Evolutionary conservation across 176 grass and related monocot genomes (phyloP).

Genomic region (Miscanthus lutarioriparius): DNA sequence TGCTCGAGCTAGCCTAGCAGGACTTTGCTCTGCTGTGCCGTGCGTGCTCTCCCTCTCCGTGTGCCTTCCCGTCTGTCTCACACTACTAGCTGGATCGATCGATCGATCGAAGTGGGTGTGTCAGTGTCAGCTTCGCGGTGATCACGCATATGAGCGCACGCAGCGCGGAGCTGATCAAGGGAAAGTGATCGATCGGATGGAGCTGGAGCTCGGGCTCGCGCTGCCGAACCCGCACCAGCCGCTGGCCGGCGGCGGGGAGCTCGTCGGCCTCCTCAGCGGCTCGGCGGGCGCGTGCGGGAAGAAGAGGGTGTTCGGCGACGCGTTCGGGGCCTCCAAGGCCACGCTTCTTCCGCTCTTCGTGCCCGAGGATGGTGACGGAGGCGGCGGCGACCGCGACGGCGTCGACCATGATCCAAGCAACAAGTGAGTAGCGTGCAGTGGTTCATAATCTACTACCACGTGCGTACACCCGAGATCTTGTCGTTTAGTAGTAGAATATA

Average conservation of each 20-base stretch:
- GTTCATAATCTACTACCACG: too few relatives aligned
- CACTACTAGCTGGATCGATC: neutral
- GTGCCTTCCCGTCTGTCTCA: neutral
- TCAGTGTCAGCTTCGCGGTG: neutral
- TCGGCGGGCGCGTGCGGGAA: neutral
- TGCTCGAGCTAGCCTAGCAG: neutral
- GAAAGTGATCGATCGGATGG: conserved; percentile 23
- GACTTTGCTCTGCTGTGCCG: neutral
- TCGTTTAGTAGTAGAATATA: neutral
- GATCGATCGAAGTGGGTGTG: neutral
- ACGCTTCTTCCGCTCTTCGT: conserved; percentile 50
- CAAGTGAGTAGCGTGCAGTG: conserved; percentile 51
- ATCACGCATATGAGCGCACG: neutral
- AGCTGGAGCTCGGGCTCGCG: conserved; percentile 72
- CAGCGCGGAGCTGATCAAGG: neutral
- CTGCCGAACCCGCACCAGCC: conserved; percentile 25
- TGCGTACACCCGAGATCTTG: neutral
- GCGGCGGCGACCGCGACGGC: neutral
- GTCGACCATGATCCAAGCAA: neutral
- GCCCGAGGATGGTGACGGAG: neutral
- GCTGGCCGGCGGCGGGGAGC: neutral
- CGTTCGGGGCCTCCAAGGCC: conserved; percentile 14
- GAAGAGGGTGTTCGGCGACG: conserved; percentile 34
- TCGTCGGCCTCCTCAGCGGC: neutral
- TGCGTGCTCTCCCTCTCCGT: too few relatives aligned